Evolutionary conservation across 2,329 filamentous ascomycete species (phyloP), one percentile per base, ranked within the genome.

Genomic region (Aspergillus neotritici): DNA sequence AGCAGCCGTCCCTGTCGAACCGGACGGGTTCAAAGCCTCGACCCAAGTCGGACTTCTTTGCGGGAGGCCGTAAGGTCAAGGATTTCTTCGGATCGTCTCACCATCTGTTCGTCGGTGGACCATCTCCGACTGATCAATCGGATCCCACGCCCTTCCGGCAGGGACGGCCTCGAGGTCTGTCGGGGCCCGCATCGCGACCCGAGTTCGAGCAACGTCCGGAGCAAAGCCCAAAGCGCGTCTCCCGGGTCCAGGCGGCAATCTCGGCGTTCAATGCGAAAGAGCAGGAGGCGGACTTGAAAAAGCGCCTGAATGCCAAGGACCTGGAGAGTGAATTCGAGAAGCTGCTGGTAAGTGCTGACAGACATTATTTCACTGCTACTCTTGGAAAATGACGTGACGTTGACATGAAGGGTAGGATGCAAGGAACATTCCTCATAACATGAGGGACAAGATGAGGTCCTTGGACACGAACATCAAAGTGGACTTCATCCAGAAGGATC

Each of bases 381-480:
- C 8, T 25, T 6, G 21, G 4, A 14, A 28, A 1, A 4, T 5
- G 14, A 25, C 5, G n/a, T 21, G 13, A n/a, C 5, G 10, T 21
- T 37, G 11, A 34, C 4, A 46, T 54, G 38, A 10, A 10, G 2
- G 13, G 10, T 64, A 94, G 66, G 88, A 95, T 62, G 82, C 90
- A 13, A 80, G 91, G 51, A 95, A 97, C 58, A 94, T 97, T 42
- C 90, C 91, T 3, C 87, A 94, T 59, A 86, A 95, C 51, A 89
- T 95, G 74, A 79, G 91, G 43, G 88, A 91, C 65, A 94, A 94
- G 70, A 96, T 98, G 89, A 80, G 91, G 35, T 90, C 83, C 44
- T 73, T 98, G 47, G 88, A 87, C 50, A 78, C 87, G 52, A 85
- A 86, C 30, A 90, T 97, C 71, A 98, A 98, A 69, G 87, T 89